These are phyloP conservation scores for Vitis hybrid DNA, from an alignment of 177 flowering plant genomes.

Conservation along the genomic window DNA sequence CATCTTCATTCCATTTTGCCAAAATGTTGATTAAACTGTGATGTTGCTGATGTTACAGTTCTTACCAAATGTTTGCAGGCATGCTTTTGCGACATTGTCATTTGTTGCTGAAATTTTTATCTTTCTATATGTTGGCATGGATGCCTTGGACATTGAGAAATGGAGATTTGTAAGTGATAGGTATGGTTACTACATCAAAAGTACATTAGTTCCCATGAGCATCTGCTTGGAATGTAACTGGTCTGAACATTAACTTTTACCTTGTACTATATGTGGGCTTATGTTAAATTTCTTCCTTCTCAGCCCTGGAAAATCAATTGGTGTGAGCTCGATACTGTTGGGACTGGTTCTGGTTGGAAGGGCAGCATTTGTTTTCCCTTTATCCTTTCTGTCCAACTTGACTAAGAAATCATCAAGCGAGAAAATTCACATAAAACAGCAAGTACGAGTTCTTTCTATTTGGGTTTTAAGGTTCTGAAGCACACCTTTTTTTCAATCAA, in stretches of 20 bases:
- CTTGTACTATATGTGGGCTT: background rate
- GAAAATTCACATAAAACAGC: slow-evolving; percentile 55
- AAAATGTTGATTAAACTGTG: background rate
- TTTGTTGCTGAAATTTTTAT: slow-evolving; percentile 87
- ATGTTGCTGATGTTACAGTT: slow-evolving; percentile 14
- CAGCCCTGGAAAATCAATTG: slow-evolving; percentile 72
- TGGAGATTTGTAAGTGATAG: slow-evolving; percentile 79
- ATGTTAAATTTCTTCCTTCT: slow-evolving; percentile 4
- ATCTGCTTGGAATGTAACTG: too few species aligned
- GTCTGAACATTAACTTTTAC: too few species aligned
- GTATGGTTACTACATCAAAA: slow-evolving; percentile 30
- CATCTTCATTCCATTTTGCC: background rate
- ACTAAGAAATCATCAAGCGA: slow-evolving; percentile 52
- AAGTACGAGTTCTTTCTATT: slow-evolving; percentile 30
- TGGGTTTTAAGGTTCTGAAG: background rate
- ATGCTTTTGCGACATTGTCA: slow-evolving; percentile 89
- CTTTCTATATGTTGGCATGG: slow-evolving; percentile 98
- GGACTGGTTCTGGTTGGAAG: slow-evolving; percentile 70
- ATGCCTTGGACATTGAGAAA: slow-evolving; percentile 97
- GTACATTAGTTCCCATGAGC: background rate
- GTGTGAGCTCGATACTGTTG: slow-evolving; percentile 59
- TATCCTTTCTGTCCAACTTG: slow-evolving; percentile 68
- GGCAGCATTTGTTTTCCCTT: slow-evolving; percentile 82
- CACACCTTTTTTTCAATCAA: background rate
- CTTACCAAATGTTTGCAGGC: slow-evolving; percentile 47